phyloP scores from a whole-genome alignment of 176 grass and related monocot genomes.

The Oryza meridionalis region DNA sequence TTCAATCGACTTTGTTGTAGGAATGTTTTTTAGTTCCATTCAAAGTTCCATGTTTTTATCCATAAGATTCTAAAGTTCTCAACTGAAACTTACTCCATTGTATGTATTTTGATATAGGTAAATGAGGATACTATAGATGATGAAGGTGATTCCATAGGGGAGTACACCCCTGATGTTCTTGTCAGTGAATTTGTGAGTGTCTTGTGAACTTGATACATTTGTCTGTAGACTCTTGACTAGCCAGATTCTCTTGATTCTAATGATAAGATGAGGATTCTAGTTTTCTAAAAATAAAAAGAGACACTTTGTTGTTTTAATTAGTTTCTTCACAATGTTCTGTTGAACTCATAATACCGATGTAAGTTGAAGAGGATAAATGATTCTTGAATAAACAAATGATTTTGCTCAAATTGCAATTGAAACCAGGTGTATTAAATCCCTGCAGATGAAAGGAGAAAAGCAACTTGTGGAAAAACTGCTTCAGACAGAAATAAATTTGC shows the following conservation, averaged over 20 bases:
- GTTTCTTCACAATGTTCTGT: background rate
- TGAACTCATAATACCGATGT: background rate
- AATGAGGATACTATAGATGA: conserved; percentile 56
- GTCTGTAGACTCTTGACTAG: background rate
- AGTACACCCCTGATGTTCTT: conserved; percentile 84
- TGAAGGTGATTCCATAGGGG: conserved; percentile 78
- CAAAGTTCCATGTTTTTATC: conserved; percentile 20
- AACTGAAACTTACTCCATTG: conserved; percentile 8
- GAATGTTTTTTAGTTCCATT: background rate
- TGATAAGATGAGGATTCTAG: background rate
- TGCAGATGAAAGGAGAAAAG: conserved; percentile 96
- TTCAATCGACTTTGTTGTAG: background rate
- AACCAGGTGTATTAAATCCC: conserved; percentile 31
- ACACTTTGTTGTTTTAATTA: background rate
- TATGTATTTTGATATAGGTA: conserved; percentile 50
- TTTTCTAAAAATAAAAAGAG: conserved; percentile 7
- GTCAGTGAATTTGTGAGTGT: conserved; percentile 91
- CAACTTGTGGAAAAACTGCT: conserved; percentile 89
- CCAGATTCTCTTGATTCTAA: background rate
- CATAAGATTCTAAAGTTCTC: background rate
- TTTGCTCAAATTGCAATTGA: conserved; percentile 24
- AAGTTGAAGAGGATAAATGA: conserved; percentile 19
- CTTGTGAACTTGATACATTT: conserved; percentile 8
- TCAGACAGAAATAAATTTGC: conserved; percentile 94
- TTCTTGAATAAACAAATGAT: conserved; percentile 31